Evolutionary conservation across 305 asterid genomes (phyloP), one percentile per base, ranked within the genome.

Genomic region (Fraxinus xanthoxyloides): DNA sequence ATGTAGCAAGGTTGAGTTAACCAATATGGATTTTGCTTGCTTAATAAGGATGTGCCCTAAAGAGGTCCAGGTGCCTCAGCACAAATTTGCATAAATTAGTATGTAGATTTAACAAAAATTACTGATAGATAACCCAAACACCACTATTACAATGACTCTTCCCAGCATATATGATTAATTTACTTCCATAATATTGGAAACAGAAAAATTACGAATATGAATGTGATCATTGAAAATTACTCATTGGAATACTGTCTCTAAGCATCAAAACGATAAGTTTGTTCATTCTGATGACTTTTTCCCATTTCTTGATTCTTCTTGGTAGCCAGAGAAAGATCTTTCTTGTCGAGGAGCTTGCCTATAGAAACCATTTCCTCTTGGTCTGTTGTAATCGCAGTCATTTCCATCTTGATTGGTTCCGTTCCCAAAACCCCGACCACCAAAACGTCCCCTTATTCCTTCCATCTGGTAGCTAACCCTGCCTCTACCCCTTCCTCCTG

Each of bases 401-500:
- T 63, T 80, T 34, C 90, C 88, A 1, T 92, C 93, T 82, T 89
- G 94, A 48, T 83, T 84, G 79, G 5, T 79, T 56, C 81, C 86
- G 82, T 91, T 77, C 77, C 88, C 86, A 48, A 84, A 85, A 73
- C 93, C 88, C 34, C 96, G 91, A 43, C 94, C 93, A 8, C 91
- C 93, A 69, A 87, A 89, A 4, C 93, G 92, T 48, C 97, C 96
- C 85, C 95, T 88, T 24, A 82, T 26, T 82, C 90, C 97, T 65
- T 90, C 93, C 84, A 82, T 81, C 72, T 84, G 92, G 90, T 92
- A 92, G 89, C 89, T 85, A 26, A 84, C 59, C 82, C 95, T 88
- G 85, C 96, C 98, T 85, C 96, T 91, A 82, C 95, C 98, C 81
- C 95, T 86, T 83, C 88, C 94, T 88, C 98, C 98, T 93, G 87